phyloP scores from a whole-genome alignment of 2,329 filamentous ascomycete species.

The Diaporthe citriasiana region DNA sequence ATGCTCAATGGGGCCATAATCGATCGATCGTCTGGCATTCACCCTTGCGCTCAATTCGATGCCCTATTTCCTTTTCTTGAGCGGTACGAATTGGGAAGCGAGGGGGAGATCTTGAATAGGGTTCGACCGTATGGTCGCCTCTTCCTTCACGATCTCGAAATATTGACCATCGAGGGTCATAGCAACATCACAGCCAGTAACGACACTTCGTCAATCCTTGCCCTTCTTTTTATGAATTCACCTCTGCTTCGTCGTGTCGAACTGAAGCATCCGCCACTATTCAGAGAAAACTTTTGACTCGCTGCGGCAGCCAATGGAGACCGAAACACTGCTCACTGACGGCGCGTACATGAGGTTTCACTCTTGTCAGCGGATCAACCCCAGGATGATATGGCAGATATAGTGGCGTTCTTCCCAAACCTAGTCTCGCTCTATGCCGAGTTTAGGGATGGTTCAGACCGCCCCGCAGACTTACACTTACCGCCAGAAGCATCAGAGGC shows the following conservation, averaged over 20 bases:
- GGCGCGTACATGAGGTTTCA: not conserved
- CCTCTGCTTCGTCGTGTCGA: not conserved
- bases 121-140: not conserved
- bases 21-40: not conserved
- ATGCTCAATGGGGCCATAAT: not conserved
- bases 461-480: too few species aligned
- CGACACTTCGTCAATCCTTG: not conserved
- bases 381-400: not conserved
- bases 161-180: not conserved
- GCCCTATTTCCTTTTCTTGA: not conserved
- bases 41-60: not conserved
- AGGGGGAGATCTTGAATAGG: not conserved
- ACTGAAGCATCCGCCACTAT: not conserved
- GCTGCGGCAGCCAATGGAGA: too few species aligned
- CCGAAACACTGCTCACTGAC: not conserved
- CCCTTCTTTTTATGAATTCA: not conserved
- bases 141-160: not conserved
- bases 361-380: not conserved
- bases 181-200: not conserved
- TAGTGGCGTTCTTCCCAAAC: not conserved
- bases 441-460: not conserved
- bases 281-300: not conserved
- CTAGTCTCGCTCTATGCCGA: not conserved
- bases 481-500: not conserved
- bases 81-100: not conserved